These are phyloP conservation scores for Mucor velutinosus DNA, from an alignment of 371 early-diverging fungal species.

Conservation along the genomic window DNA sequence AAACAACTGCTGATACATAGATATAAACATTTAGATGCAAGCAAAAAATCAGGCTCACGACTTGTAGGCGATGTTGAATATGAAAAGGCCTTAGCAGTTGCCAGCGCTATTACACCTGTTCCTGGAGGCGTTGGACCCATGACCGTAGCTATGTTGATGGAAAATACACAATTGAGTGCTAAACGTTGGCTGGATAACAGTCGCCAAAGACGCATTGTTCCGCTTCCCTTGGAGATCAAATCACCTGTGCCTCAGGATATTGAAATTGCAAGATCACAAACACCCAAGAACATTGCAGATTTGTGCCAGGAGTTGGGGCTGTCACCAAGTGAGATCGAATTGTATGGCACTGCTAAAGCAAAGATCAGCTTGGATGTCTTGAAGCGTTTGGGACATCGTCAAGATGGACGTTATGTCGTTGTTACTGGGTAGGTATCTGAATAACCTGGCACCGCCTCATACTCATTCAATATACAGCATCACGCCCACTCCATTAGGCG, in stretches of 20 bases:
- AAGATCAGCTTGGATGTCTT: slow-evolving; percentile 84
- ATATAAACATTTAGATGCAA: slow-evolving; percentile 48
- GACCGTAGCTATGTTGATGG: slow-evolving; percentile 95
- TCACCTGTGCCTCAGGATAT: slow-evolving; percentile 92
- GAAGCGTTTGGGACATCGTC: slow-evolving; percentile 74
- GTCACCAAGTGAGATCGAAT: slow-evolving; percentile 71
- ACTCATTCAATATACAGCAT: slow-evolving; percentile 54
- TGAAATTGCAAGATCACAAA: slow-evolving; percentile 87
- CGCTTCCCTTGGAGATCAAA: slow-evolving; percentile 65
- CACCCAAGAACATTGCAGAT: slow-evolving; percentile 78
- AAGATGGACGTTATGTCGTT: slow-evolving; percentile 90
- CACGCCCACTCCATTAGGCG: slow-evolving; percentile 97
- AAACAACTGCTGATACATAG: background rate
- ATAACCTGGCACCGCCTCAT: no score
- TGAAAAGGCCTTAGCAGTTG: slow-evolving; percentile 63
- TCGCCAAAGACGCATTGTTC: slow-evolving; percentile 53
- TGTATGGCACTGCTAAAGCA: slow-evolving; percentile 87
- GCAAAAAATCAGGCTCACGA: slow-evolving; percentile 84
- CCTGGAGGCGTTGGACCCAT: slow-evolving; percentile 97
- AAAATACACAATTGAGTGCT: slow-evolving; percentile 81
- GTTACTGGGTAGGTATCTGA: slow-evolving; percentile 79
- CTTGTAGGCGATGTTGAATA: slow-evolving; percentile 95
- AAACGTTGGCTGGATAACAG: slow-evolving; percentile 67
- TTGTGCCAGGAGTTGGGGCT: slow-evolving; percentile 87
- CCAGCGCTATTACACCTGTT: slow-evolving; percentile 87